Base-by-base conservation (phyloP, 805 yeast species). In the Komagataella ulmi region DNA sequence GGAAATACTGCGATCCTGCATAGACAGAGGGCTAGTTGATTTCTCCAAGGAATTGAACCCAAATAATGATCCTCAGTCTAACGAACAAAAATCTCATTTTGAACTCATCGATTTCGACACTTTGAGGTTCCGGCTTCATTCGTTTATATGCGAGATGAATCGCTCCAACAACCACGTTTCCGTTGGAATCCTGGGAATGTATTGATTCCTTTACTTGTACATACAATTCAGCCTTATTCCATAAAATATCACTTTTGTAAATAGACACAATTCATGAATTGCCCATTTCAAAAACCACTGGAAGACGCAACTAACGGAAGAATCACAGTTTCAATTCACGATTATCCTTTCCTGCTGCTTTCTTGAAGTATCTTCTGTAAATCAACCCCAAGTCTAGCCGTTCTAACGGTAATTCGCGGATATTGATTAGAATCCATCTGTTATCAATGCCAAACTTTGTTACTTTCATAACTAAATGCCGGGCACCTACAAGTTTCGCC, bases 1-100 rank as follows among this genome's bases (percentile, higher is more conserved):
- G 53, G 89, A 84, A 60, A 59, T 83, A 43, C 65, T 80, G 2
- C 63, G 70, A 47, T 74, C 79, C 6, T 75, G 85, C 55, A 56
- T 80, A 45, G 81, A 79, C 54, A 70, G 89, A 52, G 81, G 80
- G 24, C 62, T 83, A 47, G 67, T 80, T 14, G 69, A 71, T 53
- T 57, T 70, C 18, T n/a, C 47, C 47, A 24, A 18, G 7, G 24
- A 45, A 17, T 24, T 45, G 30, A 45, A 45, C 30, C 30, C 17
- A 3, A 45, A 18, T 24, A 8, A 45, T 18, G 47, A 45, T 14
- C 40, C 40, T 5, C 40, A 30, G n/a, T 30, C 40, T 4, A 4
- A 30, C 4, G 14, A 10, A 30, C 40, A 30, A 10, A 45, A 45
- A 24, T 21, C 30, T 45, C 24, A 19, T 18, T 45, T 19, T 17